Base-by-base conservation (phyloP, 352 stramenopile species). In the Bremia lactucae region DNA sequence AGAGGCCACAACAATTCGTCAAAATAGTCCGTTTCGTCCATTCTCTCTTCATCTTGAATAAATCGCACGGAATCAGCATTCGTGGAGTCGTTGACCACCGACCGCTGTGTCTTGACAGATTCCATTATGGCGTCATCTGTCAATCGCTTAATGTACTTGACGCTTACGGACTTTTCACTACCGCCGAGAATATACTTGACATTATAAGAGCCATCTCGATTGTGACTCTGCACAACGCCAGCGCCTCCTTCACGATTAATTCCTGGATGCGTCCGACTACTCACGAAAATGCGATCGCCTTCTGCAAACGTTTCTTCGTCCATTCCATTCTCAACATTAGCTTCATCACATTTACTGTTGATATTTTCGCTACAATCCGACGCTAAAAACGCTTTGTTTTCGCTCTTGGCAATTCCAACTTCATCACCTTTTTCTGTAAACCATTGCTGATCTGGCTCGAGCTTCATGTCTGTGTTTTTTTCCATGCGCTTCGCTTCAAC, bases 141-240 rank as follows among this genome's bases (percentile, higher is more conserved):
- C 23, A 86, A 53, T 4, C 66, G 56, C 25, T 59, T 68, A 2
- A 93, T 70, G 45, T 82, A 90, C 28, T 65, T 55, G 0, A 63
- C 51, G 11, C 52, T 58, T 2, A 93, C 68, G 21, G 50, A 52
- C 52, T 88, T 89, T 52, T 93, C 80, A 13, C 59, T 67, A 0
- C 80, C 77, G 13, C 80, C 80, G 8, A 93, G 59, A 31, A 93
- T 48, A 49, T 89, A 93, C 61, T 93, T 93, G 45, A 93, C 62
- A 40, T 82, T 66, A 58, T 88, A 89, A 11, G 72, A 73, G 35
- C 64, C 70, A 31, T 89, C 77, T 6, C 72, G 68, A 42, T 87
- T 83, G 21, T 52, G 49, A 6, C 57, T 41, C 28, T 57, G 38
- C 10, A 93, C 55, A 21, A 68, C 62, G 2, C 49, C 80, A 9